These are phyloP conservation scores for Infundibulicybe gibba DNA, from an alignment of 768 basidiomycete genomes.

Conservation along the genomic window DNA sequence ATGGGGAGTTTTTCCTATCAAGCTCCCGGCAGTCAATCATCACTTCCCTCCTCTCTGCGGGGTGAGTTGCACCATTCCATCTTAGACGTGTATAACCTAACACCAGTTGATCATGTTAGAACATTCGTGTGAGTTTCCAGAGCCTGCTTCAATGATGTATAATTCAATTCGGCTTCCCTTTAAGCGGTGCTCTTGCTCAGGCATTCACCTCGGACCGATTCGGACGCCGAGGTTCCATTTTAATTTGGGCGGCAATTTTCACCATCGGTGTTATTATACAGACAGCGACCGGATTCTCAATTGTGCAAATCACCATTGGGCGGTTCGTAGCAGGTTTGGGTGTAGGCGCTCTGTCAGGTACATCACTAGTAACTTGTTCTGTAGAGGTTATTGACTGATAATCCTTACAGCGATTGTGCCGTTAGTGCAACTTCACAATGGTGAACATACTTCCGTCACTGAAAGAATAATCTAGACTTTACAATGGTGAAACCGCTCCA, in stretches of 20 bases:
- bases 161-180: conserved; percentile 2
- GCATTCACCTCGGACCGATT: conserved; percentile 73
- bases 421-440: conserved; percentile 18
- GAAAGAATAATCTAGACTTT: conserved; percentile 41
- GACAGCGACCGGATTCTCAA: conserved; percentile 55
- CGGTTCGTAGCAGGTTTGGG: conserved; percentile 75
- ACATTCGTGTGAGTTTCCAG: conserved; percentile 44
- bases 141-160: conserved; percentile 3
- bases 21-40: conserved; percentile 72
- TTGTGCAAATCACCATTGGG: conserved; percentile 69
- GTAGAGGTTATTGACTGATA: conserved; percentile 1
- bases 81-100: background rate
- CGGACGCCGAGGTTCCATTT: conserved; percentile 69
- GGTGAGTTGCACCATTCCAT: conserved; percentile 33
- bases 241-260: conserved; percentile 75
- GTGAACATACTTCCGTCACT: conserved; percentile 13
- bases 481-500: conserved; percentile 78
- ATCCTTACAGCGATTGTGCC: conserved; percentile 44
- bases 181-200: conserved; percentile 60
- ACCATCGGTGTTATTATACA: conserved; percentile 68
- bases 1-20: conserved; percentile 50
- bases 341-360: conserved; percentile 71
- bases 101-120: conserved; percentile 17
- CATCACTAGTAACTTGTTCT: conserved; percentile 4
- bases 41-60: conserved; percentile 74